Base-by-base conservation (phyloP, 1,139 yeast species). In the Kluyveromyces sp. region DNA sequence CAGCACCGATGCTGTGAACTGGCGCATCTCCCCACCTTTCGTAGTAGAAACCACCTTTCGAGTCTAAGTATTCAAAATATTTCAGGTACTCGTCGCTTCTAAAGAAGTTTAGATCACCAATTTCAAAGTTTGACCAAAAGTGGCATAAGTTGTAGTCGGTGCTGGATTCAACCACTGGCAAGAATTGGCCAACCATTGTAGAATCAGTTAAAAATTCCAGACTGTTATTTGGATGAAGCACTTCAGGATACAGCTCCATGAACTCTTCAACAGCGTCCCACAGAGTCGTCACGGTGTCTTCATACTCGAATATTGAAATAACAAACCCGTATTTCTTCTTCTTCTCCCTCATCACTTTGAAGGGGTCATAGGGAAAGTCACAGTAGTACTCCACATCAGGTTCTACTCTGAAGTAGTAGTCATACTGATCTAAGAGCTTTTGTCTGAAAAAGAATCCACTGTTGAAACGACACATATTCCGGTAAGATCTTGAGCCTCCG, bases 1-100 rank as follows among this genome's bases (percentile, higher is more conserved):
- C 66, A 3, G 81, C 76, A 0, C 80, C 97, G 29, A 89, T 74
- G 0, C 95, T 73, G 63, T 92, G 97, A 4, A 92, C 95, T 0
- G 98, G 97, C 0, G 97, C 97, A 66, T 92, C 98, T 3, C 98
- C 98, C 98, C 97, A 92, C 52, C 98, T 70, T 63, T 83, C 94
- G 59, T 87, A 87, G 61, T 84, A 84, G 57, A 89, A 88, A 0
- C 96, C 96, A 1, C 95, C 95, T 0, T 79, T 65, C 39, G 68
- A 50, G 57, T 87, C 94, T 44, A 89, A 68, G 60, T 71, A 73
- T 16, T 84, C 71, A 58, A 89, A 88, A 61, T 68, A 88, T n/a
- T 71, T 73, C 30, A 73, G 63, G 62, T 89, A 89, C 16, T 71
- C 77, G 42, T 82, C 75, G 41, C 88, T 74, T 48, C 96, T 69